Base-by-base conservation (phyloP, 768 basidiomycete species). In the Suillus clintonianus region DNA sequence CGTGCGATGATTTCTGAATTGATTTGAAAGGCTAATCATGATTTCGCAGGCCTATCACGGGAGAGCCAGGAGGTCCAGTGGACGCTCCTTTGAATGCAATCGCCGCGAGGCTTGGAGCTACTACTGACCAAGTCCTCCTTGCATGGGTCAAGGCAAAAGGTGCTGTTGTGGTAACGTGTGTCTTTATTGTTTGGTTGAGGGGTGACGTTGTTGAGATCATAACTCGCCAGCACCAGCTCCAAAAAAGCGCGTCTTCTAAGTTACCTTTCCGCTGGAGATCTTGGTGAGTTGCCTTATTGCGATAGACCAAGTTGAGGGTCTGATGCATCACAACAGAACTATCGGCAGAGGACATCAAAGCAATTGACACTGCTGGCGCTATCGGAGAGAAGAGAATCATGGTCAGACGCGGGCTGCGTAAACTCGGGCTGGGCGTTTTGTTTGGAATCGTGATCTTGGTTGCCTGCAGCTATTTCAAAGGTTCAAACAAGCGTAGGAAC, bases 91-190 rank as follows among this genome's bases (percentile, higher is more conserved):
- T 91, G 55, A 76, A 79, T 41, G 72, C 76, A 19, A 87, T 90
- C 39, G 85, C 88, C 0, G 69, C 77, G 14, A 77, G 82, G 7
- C 79, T 85, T 24, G 77, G 79, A 10, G 85, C 81, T 17, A 83
- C 83, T 2, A 76, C 82, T 3, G 90, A 90, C 48, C 90, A 92
- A 71, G 82, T 91, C 10, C 78, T 92, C 4, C 79, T 91, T 9
- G 88, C 89, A 1, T 91, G 90, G 90, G 82, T 85, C 8, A 89
- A 86, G 69, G 79, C 84, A 6, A 91, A 93, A 72, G 88, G 86
- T 13, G 84, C 83, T 2, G 84, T 90, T 4, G 82, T 82, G 30
- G 81, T 90, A 65, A 91, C 88, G 86, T 90, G 71, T 22, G 77
- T 53, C 19, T 37, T 45, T 19, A 17, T 42, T 53, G 8, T 27